phyloP scores from a whole-genome alignment of 495 filamentous ascomycete species.

The Aspergillus cavernicola region DNA sequence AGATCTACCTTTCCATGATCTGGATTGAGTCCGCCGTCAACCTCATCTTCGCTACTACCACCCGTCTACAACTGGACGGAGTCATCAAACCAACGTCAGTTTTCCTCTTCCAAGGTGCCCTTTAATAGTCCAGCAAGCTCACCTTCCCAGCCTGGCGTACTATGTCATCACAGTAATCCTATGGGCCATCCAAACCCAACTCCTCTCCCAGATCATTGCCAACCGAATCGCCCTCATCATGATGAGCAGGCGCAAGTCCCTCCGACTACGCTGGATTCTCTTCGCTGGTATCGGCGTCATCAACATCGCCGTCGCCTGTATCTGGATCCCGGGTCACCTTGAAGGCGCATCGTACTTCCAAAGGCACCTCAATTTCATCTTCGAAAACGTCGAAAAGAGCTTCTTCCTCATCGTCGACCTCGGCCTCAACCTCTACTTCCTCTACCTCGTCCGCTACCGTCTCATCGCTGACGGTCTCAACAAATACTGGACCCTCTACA shows the following conservation, averaged over 20 bases:
- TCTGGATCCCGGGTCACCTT: constrained; percentile 47
- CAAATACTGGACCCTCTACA: constrained; percentile 46
- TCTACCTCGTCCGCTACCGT: constrained; percentile 39
- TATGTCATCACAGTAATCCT: constrained; percentile 23
- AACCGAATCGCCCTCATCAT: constrained; percentile 45
- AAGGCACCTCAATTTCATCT: constrained; percentile 42
- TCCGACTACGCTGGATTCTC: constrained; percentile 38
- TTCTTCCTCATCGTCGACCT: constrained; percentile 46
- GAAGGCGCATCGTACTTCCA: constrained; percentile 19
- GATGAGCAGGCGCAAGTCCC: constrained; percentile 20
- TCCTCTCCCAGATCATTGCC: constrained; percentile 46
- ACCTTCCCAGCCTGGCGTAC: background rate
- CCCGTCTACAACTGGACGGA: constrained; percentile 36
- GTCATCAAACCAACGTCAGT: constrained; percentile 11
- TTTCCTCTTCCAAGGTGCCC: background rate
- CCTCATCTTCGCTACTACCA: constrained; percentile 31
- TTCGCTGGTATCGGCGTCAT: constrained; percentile 37
- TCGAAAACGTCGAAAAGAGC: constrained; percentile 49
- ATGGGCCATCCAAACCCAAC: constrained; percentile 41
- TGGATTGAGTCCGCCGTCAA: constrained; percentile 42
- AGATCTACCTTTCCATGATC: constrained; percentile 35
- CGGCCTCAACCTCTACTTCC: constrained; percentile 46
- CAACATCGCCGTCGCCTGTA: constrained; percentile 45
- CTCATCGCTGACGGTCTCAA: constrained; percentile 45
- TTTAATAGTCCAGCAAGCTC: no score